Percentiles rank a stretch among this genome's conserved stretches.
These are phyloP conservation scores for Phytophthora chlamydospora DNA, from an alignment of 352 stramenopile species.

Conservation along the genomic window DNA sequence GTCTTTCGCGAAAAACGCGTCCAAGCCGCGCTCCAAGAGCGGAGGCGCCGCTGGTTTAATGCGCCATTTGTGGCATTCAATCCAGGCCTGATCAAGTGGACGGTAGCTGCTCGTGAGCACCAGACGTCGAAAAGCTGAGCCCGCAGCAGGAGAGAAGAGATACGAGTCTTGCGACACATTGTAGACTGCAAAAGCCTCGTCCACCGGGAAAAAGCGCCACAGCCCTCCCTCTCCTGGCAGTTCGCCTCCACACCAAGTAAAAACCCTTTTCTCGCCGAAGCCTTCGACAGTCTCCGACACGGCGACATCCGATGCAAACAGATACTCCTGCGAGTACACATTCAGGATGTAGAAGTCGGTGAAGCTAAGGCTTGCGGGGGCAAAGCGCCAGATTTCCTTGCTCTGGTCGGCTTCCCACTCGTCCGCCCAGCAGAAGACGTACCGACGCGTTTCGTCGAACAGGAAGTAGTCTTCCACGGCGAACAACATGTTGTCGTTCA, in stretches of 20 bases:
- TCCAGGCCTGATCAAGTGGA: slow-evolving; percentile 26
- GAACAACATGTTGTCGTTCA: slow-evolving; percentile 36
- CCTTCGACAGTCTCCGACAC: slow-evolving; percentile 16
- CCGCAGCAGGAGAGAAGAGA: slow-evolving; percentile 15
- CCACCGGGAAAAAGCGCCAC: slow-evolving; percentile 24
- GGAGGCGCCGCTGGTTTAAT: slow-evolving; percentile 19
- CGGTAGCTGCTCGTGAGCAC: slow-evolving; percentile 28
- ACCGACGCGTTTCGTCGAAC: slow-evolving; percentile 44
- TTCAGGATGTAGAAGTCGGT: slow-evolving; percentile 37
- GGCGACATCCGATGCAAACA: slow-evolving; percentile 23
- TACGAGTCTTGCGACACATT: slow-evolving; percentile 25
- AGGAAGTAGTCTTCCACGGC: slow-evolving; percentile 28
- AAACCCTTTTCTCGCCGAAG: slow-evolving; percentile 11
- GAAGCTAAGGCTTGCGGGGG: slow-evolving; percentile 17
- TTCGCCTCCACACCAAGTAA: slow-evolving; percentile 27
- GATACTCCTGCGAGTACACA: slow-evolving; percentile 28
- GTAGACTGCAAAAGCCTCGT: slow-evolving; percentile 26
- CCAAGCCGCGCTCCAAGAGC: slow-evolving; percentile 22
- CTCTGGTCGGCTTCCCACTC: slow-evolving; percentile 38
- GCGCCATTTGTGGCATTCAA: slow-evolving; percentile 26
- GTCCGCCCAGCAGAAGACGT: slow-evolving; percentile 47
- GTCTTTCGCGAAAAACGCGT: slow-evolving; percentile 27
- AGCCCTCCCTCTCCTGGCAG: slow-evolving; percentile 18
- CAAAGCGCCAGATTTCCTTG: slow-evolving; percentile 44
- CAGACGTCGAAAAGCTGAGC: slow-evolving; percentile 16